Evolutionary conservation across 805 yeast species (phyloP).

Genomic region (Pichia gijzeniarum): DNA sequence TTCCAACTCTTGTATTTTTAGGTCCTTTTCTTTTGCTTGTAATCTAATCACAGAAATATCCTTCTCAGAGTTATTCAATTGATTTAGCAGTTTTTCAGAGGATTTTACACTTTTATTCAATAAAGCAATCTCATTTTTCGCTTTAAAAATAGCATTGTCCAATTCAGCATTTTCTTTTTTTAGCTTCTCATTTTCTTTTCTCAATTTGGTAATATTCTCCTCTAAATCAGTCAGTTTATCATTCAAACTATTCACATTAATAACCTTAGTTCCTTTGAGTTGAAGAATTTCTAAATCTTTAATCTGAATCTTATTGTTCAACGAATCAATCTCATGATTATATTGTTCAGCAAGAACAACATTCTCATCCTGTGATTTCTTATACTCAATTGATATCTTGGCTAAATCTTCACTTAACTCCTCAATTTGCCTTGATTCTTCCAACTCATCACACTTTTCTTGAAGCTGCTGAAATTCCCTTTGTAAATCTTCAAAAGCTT

Average conservation of each 20-base stretch:
- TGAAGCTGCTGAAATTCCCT: conserved; percentile 15
- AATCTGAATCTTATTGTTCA: conserved; percentile 13
- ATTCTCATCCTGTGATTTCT: conserved; percentile 22
- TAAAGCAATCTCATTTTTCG: neutral
- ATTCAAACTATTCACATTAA: conserved; percentile 2
- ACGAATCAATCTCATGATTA: conserved; percentile 9
- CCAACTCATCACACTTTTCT: conserved; percentile 7
- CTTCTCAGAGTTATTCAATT: conserved; percentile 8
- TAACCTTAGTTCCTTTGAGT: neutral
- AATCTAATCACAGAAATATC: neutral
- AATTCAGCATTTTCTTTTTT: neutral
- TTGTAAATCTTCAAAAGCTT: conserved; percentile 32
- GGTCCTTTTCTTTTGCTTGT: conserved; percentile 13
- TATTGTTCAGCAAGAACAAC: conserved; percentile 19
- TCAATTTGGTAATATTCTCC: conserved; percentile 1
- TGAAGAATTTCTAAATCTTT: conserved; percentile 12
- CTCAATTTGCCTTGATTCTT: conserved; percentile 16
- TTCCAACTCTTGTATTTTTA: conserved; percentile 14
- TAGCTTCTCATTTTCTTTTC: neutral
- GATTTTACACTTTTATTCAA: neutral
- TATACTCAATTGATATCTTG: conserved; percentile 31
- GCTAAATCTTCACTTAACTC: conserved; percentile 35
- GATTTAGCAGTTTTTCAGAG: conserved; percentile 16
- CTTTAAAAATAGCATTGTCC: conserved; percentile 3
- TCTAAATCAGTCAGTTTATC: conserved; percentile 3